Base-by-base conservation (phyloP, 495 filamentous ascomycete genomes). In the Podospora pseudoanserina region DNA sequence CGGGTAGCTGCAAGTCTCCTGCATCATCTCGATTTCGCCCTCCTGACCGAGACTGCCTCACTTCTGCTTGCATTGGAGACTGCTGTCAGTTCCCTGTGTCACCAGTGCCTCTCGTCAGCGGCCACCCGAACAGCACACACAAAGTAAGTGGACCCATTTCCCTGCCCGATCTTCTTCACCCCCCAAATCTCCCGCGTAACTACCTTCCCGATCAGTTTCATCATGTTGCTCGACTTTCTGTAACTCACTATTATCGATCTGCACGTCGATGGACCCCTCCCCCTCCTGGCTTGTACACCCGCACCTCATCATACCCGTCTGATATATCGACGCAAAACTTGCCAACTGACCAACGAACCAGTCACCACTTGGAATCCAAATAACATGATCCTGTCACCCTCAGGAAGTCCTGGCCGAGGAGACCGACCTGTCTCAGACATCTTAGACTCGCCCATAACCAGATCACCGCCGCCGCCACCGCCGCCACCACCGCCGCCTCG, bases 331-430 rank as follows among this genome's bases (percentile, higher is more conserved):
- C 7, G 5, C 55, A 20, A 19, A 1, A 19, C 7, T 58, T 19
- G 55, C 23, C 23, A 26, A 26, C 55, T 58, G 5, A 58, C n/a
- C 55, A 18, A 18, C 55, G 4, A 18, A 26, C 23, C 55, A 58
- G n/a, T 18, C 28, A 13, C 28, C 9, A 44, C 16, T 53, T 28
- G 4, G 18, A 32, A 32, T 63, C 28, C 4, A 4, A 3, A 18
- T 15, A 68, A 39, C 26, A 71, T 73, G 68, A 18, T 20, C 18
- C 54, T 64, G 20, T 70, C 65, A 13, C 62, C 67, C 15, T 58
- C 66, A 20, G 66, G 55, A 13, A 70, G 30, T 53, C 26, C 60
- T 30, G 61, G 63, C n/a, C 60, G 63, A 28, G 26, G 19, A 49
- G 65, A 54, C 20, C 68, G 70, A 16, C 66, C 67, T 20, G 27